Percentiles rank a stretch among this genome's conserved stretches.
These are phyloP conservation scores for Aspergillus tamarii DNA, from an alignment of 2,329 filamentous ascomycete species.

Conservation along the genomic window DNA sequence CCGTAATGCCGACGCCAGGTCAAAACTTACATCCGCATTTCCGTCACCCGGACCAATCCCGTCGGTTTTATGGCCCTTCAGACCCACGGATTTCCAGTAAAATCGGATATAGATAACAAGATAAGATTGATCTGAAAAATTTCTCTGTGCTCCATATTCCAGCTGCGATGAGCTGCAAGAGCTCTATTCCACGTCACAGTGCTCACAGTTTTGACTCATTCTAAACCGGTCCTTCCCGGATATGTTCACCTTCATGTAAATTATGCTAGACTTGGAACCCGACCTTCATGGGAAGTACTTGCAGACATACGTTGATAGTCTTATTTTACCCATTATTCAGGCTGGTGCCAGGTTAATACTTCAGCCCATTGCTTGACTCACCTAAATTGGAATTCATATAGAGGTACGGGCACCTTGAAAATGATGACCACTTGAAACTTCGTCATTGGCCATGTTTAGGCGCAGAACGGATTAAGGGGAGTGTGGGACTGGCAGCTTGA, in stretches of 20 bases:
- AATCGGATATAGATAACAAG: conserved; percentile 2
- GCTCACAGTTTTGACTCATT: neutral
- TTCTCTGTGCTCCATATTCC: neutral
- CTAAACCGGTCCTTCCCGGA: neutral
- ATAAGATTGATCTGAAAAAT: conserved; percentile 2
- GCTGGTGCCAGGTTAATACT: no score
- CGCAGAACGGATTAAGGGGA: neutral
- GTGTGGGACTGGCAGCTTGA: neutral
- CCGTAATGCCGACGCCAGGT: neutral
- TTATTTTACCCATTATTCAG: neutral
- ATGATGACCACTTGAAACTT: neutral
- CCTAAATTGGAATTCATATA: neutral
- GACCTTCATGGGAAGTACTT: neutral
- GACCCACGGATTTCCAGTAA: neutral
- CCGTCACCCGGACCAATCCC: neutral
- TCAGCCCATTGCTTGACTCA: neutral
- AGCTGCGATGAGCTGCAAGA: neutral
- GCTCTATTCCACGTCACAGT: neutral
- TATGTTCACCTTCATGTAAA: neutral
- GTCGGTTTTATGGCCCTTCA: neutral
- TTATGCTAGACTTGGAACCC: neutral
- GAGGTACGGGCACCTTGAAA: neutral
- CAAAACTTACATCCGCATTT: neutral
- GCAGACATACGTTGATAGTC: neutral
- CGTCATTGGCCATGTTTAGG: neutral